phyloP scores from a whole-genome alignment of 257 asterid species.

The Capsicum rhomboideum region DNA sequence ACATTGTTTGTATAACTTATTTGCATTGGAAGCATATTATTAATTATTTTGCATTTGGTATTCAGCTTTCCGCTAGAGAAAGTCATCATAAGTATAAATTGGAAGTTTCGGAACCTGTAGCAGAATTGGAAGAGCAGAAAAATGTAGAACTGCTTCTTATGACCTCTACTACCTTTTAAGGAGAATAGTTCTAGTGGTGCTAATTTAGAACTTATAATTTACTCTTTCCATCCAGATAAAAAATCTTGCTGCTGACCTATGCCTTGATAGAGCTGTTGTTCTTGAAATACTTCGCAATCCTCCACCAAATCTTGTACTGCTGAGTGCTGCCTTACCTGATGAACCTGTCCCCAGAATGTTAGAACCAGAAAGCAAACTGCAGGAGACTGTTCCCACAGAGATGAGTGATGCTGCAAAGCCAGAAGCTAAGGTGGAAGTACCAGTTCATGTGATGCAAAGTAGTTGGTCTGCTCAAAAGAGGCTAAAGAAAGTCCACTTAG shows the following conservation, averaged over 20 bases:
- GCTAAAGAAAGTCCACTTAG: slow-evolving; percentile 73
- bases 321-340: slow-evolving; percentile 86
- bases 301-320: slow-evolving; percentile 67
- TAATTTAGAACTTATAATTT: not conserved
- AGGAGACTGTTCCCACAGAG: slow-evolving; percentile 32
- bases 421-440: slow-evolving; percentile 35
- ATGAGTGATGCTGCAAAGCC: slow-evolving; percentile 17
- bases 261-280: slow-evolving; percentile 81
- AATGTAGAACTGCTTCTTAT: not conserved
- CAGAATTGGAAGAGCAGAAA: not conserved
- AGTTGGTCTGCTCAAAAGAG: slow-evolving; percentile 82
- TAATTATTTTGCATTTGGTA: not conserved
- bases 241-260: slow-evolving; percentile 76
- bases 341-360: slow-evolving; percentile 38
- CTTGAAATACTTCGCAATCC: slow-evolving; percentile 82
- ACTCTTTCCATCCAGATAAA: slow-evolving; percentile 63
- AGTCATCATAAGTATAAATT: not conserved
- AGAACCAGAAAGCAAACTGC: slow-evolving; percentile 31
- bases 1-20: too few relatives aligned
- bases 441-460: slow-evolving; percentile 76
- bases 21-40: not conserved
- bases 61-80: not conserved
- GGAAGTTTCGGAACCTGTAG: not conserved
- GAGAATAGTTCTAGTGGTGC: not conserved
- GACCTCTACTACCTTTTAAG: not conserved